Conservation (phyloP, 2,329 filamentous ascomycete species). For the Lachnellula occidentalis region DNA sequence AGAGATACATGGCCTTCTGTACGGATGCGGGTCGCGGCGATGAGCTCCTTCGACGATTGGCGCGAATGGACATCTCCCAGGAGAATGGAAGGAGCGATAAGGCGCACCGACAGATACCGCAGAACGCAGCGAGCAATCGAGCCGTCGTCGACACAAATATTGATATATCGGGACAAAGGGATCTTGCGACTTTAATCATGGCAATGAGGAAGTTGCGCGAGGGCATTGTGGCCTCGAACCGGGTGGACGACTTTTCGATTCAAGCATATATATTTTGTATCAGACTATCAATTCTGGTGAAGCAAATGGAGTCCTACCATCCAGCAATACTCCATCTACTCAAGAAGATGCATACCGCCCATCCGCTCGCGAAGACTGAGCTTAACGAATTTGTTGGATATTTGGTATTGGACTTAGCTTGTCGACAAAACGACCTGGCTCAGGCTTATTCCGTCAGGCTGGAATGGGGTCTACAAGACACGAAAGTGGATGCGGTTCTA, state of each 20-base stretch:
- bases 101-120: conserved; percentile 14
- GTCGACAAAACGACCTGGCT: conserved; percentile 68
- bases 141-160: conserved; percentile 10
- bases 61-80: conserved; percentile 41
- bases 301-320: conserved; percentile 83
- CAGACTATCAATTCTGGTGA: conserved; percentile 72
- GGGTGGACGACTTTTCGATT: conserved; percentile 76
- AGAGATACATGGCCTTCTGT: conserved; percentile 87
- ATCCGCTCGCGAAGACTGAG: conserved; percentile 66
- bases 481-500: conserved; percentile 64
- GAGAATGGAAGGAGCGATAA: conserved; percentile 19
- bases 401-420: conserved; percentile 81
- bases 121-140: conserved; percentile 6
- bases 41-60: conserved; percentile 70
- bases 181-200: conserved; percentile 69
- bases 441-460: conserved; percentile 66
- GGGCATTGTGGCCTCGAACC: conserved; percentile 73
- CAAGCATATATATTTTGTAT: conserved; percentile 90
- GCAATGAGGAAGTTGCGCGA: conserved; percentile 90
- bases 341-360: conserved; percentile 59
- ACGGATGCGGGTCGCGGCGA: conserved; percentile 65
- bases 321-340: conserved; percentile 80
- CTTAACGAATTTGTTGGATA: conserved; percentile 75
- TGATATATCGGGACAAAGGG: conserved; percentile 36
- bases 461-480: conserved; percentile 56